Evolutionary conservation across 306 rosid species (phyloP), one percentile per base, ranked within the genome.

Genomic region (Canavalia gladiata): DNA sequence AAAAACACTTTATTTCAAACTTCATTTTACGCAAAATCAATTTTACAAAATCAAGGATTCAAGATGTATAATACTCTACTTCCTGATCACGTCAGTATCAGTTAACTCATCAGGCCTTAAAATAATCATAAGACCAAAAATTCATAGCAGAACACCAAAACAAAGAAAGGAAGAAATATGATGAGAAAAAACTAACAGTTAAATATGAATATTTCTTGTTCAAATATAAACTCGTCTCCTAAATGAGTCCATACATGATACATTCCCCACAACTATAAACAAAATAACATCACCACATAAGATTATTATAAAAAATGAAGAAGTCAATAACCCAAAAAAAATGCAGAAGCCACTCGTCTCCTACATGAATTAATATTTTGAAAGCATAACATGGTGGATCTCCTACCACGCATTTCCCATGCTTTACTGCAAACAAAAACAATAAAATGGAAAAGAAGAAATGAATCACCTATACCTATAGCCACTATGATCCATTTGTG

Each of bases 371-470:
- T 56, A 18, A 25, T 29, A n/a, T 4, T 62, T 63, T 63, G 11
- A 68, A 72, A 45, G 68, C 11, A 74, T 58, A 30, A 12, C 35
- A 29, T 58, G 78, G 25, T 28, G 54, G 78, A 18, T 52, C 64
- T 52, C 64, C 62, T 4, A 51, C 63, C 64, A 55, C 54, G 35
- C 77, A 37, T 72, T 37, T 55, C 51, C 33, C 34, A 72, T 18
- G 35, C 18, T 37, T 54, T 18, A 18, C 65, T 2, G 37, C 50
- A 72, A 70, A 70, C 31, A 28, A 50, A 70, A 70, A 49, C 74
- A 47, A 46, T 46, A 35, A 11, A 25, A 69, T 12, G 25, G 25
- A 18, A 18, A 70, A 46, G 8, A 69, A 47, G 75, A 31, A 47
- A 68, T 1, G 54, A 46, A 31, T 45, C 25, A 18, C 57, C 29